phyloP scores from a whole-genome alignment of 495 filamentous ascomycete species.

The Neurospora terricola region DNA sequence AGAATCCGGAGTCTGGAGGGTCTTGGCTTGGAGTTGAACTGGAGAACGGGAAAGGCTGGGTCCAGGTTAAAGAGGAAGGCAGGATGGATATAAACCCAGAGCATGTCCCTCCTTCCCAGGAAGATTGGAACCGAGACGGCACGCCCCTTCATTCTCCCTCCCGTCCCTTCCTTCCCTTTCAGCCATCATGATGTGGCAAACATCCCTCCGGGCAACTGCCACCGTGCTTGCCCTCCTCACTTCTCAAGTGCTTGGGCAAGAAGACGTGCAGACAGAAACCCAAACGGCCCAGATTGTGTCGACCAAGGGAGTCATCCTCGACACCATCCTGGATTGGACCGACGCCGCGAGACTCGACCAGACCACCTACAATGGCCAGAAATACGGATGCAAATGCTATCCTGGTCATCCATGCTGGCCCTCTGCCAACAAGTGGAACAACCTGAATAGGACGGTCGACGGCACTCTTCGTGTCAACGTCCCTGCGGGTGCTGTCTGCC shows the following conservation, averaged over 20 bases:
- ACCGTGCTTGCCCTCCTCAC: background rate
- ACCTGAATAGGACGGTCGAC: conserved; percentile 20
- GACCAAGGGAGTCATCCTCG: conserved; percentile 6
- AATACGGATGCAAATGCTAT: conserved; percentile 27
- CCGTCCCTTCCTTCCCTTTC: background rate
- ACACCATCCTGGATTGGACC: conserved; percentile 10
- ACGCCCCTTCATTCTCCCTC: background rate
- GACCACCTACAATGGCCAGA: conserved; percentile 7
- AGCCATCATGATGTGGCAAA: background rate
- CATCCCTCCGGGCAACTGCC: background rate
- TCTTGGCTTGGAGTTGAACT: background rate
- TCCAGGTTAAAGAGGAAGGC: background rate
- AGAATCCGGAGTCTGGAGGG: background rate
- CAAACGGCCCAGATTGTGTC: background rate
- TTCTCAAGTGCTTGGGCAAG: background rate
- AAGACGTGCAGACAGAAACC: background rate
- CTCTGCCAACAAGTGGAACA: conserved; percentile 12
- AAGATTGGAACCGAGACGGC: background rate
- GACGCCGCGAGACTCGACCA: conserved; percentile 3
- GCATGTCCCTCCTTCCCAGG: background rate
- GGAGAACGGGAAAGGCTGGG: background rate
- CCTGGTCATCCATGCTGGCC: conserved; percentile 29
- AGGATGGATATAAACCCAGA: background rate
- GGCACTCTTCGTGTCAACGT: conserved; percentile 17
- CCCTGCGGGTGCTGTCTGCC: conserved; percentile 19